Percentiles rank a stretch among this genome's conserved stretches.
phyloP scores from a whole-genome alignment of 441 rosid genomes.

The Corymbia citriodora region DNA sequence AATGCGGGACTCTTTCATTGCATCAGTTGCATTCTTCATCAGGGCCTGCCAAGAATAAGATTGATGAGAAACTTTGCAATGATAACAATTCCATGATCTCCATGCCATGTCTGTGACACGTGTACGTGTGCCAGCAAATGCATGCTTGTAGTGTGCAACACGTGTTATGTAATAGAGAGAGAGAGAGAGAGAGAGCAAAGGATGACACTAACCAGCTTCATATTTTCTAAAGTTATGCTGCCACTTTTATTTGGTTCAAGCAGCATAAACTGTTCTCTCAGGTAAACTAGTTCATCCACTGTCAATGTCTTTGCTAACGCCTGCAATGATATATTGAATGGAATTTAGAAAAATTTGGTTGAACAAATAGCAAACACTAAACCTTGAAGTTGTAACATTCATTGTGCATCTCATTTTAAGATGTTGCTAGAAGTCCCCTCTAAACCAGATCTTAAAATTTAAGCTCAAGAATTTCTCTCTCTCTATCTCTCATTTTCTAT shows the following conservation, averaged over 20 bases:
- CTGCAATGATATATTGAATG: conserved; percentile 30
- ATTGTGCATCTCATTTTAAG: background rate
- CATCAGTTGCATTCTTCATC: conserved; percentile 73
- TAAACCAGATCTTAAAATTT: background rate
- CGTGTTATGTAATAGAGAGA: background rate
- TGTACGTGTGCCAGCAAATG: background rate
- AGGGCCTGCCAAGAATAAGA: conserved; percentile 52
- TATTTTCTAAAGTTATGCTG: conserved; percentile 51
- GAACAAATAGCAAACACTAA: background rate
- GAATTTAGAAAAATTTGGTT: background rate
- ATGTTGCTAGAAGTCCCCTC: background rate
- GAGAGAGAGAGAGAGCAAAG: background rate
- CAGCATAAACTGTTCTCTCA: conserved; percentile 66
- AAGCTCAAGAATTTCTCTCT: background rate
- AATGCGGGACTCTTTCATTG: conserved; percentile 84
- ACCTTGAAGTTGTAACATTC: background rate
- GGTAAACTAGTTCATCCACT: conserved; percentile 51
- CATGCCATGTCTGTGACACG: background rate
- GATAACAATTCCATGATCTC: background rate
- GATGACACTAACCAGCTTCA: conserved; percentile 42
- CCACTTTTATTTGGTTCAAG: conserved; percentile 69
- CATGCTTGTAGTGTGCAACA: background rate
- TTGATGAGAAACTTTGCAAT: conserved; percentile 2
- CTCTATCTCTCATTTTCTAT: background rate
- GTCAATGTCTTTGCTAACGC: conserved; percentile 82